These are phyloP conservation scores for Paratinospora sagittata DNA, from an alignment of 164 flowering plant species.

Conservation along the genomic window DNA sequence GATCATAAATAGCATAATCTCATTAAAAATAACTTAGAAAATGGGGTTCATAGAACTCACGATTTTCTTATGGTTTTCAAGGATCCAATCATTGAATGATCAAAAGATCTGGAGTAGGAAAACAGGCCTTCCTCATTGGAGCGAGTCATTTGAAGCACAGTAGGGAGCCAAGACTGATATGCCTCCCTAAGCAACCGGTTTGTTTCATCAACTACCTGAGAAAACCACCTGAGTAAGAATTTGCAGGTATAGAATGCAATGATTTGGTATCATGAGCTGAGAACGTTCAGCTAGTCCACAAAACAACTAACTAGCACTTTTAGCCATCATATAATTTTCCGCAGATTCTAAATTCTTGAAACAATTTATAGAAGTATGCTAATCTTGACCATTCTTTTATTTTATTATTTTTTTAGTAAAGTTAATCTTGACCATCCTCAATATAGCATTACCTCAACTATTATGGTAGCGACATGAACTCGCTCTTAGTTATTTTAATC, in stretches of 20 bases:
- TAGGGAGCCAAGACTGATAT: slow-evolving; percentile 92
- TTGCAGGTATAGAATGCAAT: neutral
- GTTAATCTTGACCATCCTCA: neutral
- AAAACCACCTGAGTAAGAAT: neutral
- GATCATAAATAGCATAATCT: neutral
- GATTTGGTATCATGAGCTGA: neutral
- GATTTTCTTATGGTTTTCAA: slow-evolving; percentile 58
- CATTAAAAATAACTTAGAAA: neutral
- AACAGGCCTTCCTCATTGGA: slow-evolving; percentile 28
- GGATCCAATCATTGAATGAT: slow-evolving; percentile 38
- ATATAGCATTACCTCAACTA: neutral
- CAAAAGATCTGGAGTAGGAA: slow-evolving; percentile 8
- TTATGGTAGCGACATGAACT: neutral
- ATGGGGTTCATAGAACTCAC: slow-evolving; percentile 34
- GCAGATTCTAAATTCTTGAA: neutral
- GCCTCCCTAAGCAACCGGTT: slow-evolving; percentile 83
- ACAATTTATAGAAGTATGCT: neutral
- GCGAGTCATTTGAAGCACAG: slow-evolving; percentile 62
- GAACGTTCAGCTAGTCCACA: neutral
- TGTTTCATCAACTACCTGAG: slow-evolving; percentile 92
- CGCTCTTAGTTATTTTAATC: neutral
- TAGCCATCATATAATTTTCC: neutral
- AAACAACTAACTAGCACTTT: neutral
- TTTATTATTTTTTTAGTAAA: too few relatives aligned
- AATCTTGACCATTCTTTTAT: neutral